Evolutionary conservation across 2,329 filamentous ascomycete species (phyloP), one percentile per base, ranked within the genome.

Genomic region (Huntiella moniliformis): DNA sequence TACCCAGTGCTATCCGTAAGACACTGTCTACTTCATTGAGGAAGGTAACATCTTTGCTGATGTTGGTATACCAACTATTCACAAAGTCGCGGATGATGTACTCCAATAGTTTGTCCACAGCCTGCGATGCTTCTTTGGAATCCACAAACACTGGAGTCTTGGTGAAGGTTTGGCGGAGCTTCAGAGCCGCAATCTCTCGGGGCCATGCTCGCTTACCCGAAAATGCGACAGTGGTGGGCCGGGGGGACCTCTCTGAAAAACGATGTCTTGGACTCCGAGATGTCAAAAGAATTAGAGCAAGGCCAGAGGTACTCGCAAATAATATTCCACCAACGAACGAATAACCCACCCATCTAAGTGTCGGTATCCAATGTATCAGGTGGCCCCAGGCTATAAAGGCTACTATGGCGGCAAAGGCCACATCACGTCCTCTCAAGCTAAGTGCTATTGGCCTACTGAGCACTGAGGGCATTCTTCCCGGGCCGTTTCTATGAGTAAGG

Each of bases 301-400:
- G 59, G 48, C 80, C 56, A 47, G 67, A 66, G 38, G 71, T 60
- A 42, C 69, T 56, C 41, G 77, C 64, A 51, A 76, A 56, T 51
- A 79, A 54, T 52, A 71, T 65, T 53, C 91, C 88, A 53, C 73
- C 63, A 53, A 81, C 65, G 60, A 96, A 85, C 54, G 87, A 84
- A 62, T 93, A 82, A 55, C 82, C 83, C 37, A 83, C 70, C 71
- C 82, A 93, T 60, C 85, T 84, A 53, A 96, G 67, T 50, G 77
- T 66, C 28, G 88, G 86, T 55, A 86, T 68, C 78, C 82, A 92
- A 65, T 82, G 78, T 54, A 84, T 79, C 50, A 80, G 72, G 60
- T 87, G 79, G 51, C 83, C 82, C 88, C 88, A 96, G 59, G 84
- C 79, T 60, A 95, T 67, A 62, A 94, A 84, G 60, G 69, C 72